phyloP scores from a whole-genome alignment of 164 flowering plant genomes.

The Nelumbo lutea region DNA sequence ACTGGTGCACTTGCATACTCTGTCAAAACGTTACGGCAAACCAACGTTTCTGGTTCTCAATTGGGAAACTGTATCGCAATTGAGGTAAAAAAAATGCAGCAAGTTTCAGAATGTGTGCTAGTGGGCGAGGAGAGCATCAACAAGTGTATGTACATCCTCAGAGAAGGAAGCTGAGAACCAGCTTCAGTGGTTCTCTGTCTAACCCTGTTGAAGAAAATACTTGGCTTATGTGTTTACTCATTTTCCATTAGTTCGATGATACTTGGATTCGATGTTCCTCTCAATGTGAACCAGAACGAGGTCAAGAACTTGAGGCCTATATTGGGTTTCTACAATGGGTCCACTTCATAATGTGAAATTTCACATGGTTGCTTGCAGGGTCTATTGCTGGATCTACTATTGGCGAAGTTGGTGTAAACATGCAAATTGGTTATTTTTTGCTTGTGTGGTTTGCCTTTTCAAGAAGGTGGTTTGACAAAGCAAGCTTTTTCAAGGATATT shows the following conservation, averaged over 20 bases:
- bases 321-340: no score
- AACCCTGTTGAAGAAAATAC: not conserved
- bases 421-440: not conserved
- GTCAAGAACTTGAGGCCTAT: not conserved
- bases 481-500: no score
- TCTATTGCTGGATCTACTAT: not conserved
- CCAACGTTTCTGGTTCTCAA: not conserved
- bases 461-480: no score
- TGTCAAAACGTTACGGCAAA: constrained; percentile 52
- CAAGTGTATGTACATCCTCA: not conserved
- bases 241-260: not conserved
- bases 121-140: not conserved
- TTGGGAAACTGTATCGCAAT: not conserved
- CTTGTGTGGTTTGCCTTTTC: no score
- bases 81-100: no score
- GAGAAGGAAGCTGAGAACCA: not conserved
- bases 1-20: constrained; percentile 96
- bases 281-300: not conserved
- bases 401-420: not conserved
- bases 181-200: not conserved
- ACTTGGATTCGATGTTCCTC: not conserved
- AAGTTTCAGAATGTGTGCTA: not conserved
- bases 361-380: not conserved
- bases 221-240: not conserved
- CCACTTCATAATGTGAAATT: no score